Evolutionary conservation across 106 monocot genomes (phyloP), one percentile per base, ranked within the genome.

Genomic region (Xerophyta viscosa): DNA sequence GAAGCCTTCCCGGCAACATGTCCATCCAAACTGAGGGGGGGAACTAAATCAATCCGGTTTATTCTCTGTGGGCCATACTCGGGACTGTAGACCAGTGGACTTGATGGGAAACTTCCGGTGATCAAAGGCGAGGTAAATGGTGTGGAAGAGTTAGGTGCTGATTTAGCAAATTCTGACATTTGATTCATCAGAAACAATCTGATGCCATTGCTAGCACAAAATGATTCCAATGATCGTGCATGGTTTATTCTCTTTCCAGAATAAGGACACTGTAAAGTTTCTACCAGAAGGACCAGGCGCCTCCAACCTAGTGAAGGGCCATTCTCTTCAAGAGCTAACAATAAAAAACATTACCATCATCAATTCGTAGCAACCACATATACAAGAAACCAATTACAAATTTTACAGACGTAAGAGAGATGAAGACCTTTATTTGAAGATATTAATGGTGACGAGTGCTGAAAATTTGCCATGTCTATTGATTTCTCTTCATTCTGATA

Each of bases 91-190:
- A 83, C 30, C 37, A 86, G 79, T 20, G 89, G 98, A 50, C 82
- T 98, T 27, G 98, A 98, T 8, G 98, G 90, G 64, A 98, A 98
- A 42, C 98, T 90, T 74, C 90, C 90, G 13, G 90, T 86, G 53
- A 90, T 74, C 55, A 98, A 58, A 18, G 89, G 98, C 4, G 90
- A 98, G 28, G 85, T 57, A 46, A 79, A 84, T 53, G 89, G 82
- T 37, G 84, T 82, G 43, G 78, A 71, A 68, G 74, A 68, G 54
- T 72, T 18, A 57, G 63, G 68, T 52, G 70, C 36, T 49, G 76
- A 71, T 57, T 75, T 98, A 31, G 52, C 58, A 52, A 71, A 68
- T 46, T 52, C 74, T 10, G 82, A 68, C 21, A 60, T 49, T 14
- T 47, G 53, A 46, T 66, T 71, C 29, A 66, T 52, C 39, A 79